A percentile compares a stretch with the other conserved stretches of the same genome.
Evolutionary conservation across 306 rosid species (phyloP).

Genomic region (Sindora glabra): DNA sequence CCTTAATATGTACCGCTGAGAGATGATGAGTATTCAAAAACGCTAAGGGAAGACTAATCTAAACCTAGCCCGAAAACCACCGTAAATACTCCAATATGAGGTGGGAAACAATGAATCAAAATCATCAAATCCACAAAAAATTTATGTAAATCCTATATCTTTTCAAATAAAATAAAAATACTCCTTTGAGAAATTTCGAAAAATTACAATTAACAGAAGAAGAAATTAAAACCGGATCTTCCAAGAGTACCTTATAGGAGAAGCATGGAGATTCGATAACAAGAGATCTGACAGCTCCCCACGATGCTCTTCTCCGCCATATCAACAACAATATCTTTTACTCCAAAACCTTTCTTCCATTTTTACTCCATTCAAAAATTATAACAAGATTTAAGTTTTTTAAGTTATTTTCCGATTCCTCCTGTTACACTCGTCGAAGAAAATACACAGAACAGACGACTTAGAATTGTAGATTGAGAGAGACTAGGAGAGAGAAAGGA

Average conservation of each 20-base stretch:
- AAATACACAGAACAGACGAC: no score
- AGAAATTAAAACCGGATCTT: conserved; percentile 30
- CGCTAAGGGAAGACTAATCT: conserved; percentile 40
- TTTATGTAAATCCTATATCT: neutral
- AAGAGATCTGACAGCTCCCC: conserved; percentile 41
- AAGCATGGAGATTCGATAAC: conserved; percentile 62
- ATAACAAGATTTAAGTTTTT: no score
- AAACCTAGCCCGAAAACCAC: conserved; percentile 43
- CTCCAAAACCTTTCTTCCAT: neutral
- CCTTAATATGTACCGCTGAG: no score
- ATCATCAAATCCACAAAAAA: conserved; percentile 50
- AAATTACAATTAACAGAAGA: neutral
- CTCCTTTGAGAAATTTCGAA: neutral
- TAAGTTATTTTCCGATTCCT: no score
- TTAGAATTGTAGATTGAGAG: no score
- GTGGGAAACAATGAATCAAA: conserved; percentile 53
- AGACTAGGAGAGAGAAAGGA: no score
- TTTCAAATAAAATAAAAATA: neutral
- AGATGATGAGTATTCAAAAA: conserved; percentile 27
- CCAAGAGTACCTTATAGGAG: conserved; percentile 68
- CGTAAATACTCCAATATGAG: conserved; percentile 45
- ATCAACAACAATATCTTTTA: conserved; percentile 48
- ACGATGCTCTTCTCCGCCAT: conserved; percentile 47
- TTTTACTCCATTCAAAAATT: neutral
- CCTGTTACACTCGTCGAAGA: no score